Conservation (phyloP, 2,329 filamentous ascomycete species). For the Alternaria solani region DNA sequence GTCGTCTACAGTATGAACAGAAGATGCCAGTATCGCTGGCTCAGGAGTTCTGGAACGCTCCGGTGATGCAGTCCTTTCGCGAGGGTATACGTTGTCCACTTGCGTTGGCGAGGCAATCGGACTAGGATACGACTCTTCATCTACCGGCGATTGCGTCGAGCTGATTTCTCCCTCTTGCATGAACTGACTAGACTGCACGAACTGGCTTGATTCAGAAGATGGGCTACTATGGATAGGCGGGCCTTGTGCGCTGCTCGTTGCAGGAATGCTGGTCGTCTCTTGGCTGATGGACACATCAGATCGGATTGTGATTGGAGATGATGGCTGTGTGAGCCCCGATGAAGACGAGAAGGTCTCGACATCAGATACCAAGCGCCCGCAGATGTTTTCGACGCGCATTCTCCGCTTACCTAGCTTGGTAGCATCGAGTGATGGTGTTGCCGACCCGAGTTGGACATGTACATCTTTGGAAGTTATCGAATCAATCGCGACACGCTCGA, state of each 20-base stretch:
- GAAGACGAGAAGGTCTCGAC: constrained; percentile 70
- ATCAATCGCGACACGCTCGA: constrained; percentile 72
- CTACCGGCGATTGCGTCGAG: not conserved
- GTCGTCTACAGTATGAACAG: constrained; percentile 47
- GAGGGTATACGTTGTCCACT: constrained; percentile 6
- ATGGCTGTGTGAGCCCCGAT: constrained; percentile 65
- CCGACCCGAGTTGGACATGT: constrained; percentile 31
- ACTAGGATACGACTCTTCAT: constrained; percentile 2
- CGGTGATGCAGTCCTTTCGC: constrained; percentile 3
- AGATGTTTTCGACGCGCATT: constrained; percentile 69
- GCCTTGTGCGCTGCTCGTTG: constrained; percentile 20
- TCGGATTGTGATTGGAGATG: constrained; percentile 63
- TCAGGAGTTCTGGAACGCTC: constrained; percentile 12
- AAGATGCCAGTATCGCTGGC: constrained; percentile 28
- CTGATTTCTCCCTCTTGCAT: constrained; percentile 4
- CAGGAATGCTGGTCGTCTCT: constrained; percentile 26
- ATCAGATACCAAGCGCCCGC: constrained; percentile 72
- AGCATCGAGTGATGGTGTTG: constrained; percentile 15
- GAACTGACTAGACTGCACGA: not conserved
- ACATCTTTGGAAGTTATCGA: constrained; percentile 58
- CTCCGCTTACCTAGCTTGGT: constrained; percentile 71
- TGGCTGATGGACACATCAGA: constrained; percentile 49
- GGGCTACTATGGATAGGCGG: not conserved
- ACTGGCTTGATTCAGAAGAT: not conserved
- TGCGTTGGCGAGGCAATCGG: constrained; percentile 6